Evolutionary conservation across 331 rosid genomes (phyloP), one percentile per base, ranked within the genome.

Genomic region (Erythrophleum ivorense): DNA sequence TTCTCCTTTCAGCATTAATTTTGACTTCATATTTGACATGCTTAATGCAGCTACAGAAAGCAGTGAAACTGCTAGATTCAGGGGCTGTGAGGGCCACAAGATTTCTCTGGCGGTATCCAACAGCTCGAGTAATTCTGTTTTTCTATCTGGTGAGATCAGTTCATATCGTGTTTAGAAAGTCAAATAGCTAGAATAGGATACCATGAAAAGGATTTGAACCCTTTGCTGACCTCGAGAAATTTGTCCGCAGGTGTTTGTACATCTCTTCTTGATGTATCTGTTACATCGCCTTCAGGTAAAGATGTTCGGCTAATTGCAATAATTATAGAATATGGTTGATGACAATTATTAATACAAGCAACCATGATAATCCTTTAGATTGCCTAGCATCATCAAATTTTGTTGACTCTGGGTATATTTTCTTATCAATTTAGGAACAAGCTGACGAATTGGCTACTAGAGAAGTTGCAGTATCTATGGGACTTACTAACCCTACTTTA

Each of bases 71-170:
- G 45, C 81, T 96, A 75, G 99, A 96, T 78, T 85, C 98, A 43
- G 98, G 98, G 79, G 97, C 99, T 59, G 98, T 93, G 54, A 87
- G 99, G 89, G 99, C 99, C 74, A 93, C 99, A 7, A 91, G 98
- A 87, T 96, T 96, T 88, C 97, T 96, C 45, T 92, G 99, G 99
- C 97, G 90, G 63, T 91, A 96, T 88, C 99, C 99, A 8, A 90
- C 90, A 43, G 99, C 99, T 83, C 90, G 98, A 63, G 91, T 96
- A 69, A 60, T 78, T 82, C 78, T 96, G 82, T 90, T 96, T 31
- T 91, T 87, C 88, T 96, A 96, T 85, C 82, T 96, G 94, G 99
- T 96, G 87, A 90, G 85, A 86, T 71, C 34, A 69, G 64, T 82
- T 84, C 34, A 10, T 31, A 45, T 19, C 59, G 73, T 77, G 18